Conservation (phyloP, 2,329 filamentous ascomycete species). For the Aspergillus sp. region DNA sequence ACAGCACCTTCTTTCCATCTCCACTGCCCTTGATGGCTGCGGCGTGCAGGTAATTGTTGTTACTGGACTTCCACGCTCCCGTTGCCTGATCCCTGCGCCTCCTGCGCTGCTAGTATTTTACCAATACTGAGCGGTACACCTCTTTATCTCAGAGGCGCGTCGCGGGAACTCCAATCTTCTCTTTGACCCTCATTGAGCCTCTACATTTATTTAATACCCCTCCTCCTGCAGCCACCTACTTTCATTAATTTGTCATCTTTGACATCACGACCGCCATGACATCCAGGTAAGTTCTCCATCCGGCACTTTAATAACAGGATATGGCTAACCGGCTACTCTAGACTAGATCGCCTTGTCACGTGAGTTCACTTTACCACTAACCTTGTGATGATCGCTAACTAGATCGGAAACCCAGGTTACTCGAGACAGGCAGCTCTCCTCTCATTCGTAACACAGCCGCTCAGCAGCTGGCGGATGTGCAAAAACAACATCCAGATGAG, state of each 20-base stretch:
- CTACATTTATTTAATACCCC: constrained; percentile 5
- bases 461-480: constrained; percentile 94
- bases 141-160: constrained; percentile 10
- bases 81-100: constrained; percentile 8
- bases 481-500: constrained; percentile 97
- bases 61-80: constrained; percentile 12
- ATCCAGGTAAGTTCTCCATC: constrained; percentile 39
- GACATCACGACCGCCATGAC: constrained; percentile 36
- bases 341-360: constrained; percentile 84
- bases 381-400: constrained; percentile 16
- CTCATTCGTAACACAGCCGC: constrained; percentile 96
- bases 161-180: constrained; percentile 8
- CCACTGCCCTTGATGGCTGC: constrained; percentile 21
- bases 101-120: constrained; percentile 8
- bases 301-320: constrained; percentile 16
- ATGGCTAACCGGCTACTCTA: constrained; percentile 43
- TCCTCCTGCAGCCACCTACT: constrained; percentile 1
- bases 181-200: constrained; percentile 4
- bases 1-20: neutral
- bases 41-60: constrained; percentile 20
- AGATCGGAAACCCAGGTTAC: constrained; percentile 60
- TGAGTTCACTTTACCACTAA: constrained; percentile 54
- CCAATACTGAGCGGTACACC: constrained; percentile 5
- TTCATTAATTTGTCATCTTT: constrained; percentile 5
- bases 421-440: constrained; percentile 95